Evolutionary conservation across 129 eudicot genomes (phyloP).

Genomic region (Pittosporum tobira): DNA sequence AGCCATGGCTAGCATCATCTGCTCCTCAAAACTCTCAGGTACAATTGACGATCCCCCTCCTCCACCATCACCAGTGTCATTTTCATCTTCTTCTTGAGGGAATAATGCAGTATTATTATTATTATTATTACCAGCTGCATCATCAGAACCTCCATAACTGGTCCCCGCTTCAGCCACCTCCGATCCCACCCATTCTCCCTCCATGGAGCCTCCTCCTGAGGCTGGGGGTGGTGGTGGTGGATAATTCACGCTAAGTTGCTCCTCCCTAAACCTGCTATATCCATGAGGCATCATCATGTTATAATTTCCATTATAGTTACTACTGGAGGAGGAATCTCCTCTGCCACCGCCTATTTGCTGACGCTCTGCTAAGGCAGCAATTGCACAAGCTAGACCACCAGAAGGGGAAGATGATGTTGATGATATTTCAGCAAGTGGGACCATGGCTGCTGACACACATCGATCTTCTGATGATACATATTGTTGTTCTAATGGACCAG

Average conservation of each 20-base stretch:
- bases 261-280: conserved; percentile 22
- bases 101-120: background rate
- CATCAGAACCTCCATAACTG: conserved; percentile 35
- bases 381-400: conserved; percentile 86
- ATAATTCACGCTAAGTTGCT: conserved; percentile 13
- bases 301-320: conserved; percentile 28
- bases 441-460: conserved; percentile 30
- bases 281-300: conserved; percentile 41
- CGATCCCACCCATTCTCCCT: conserved; percentile 36
- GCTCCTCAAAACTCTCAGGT: conserved; percentile 95
- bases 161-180: conserved; percentile 36
- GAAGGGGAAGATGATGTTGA: conserved; percentile 63
- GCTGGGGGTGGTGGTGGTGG: too few species aligned
- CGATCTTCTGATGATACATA: conserved; percentile 39
- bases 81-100: conserved; percentile 34
- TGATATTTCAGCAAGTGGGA: conserved; percentile 30
- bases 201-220: conserved; percentile 30
- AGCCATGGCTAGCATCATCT: conserved; percentile 97
- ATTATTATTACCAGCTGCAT: too few species aligned
- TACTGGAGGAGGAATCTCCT: conserved; percentile 54
- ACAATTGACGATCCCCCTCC: conserved; percentile 29
- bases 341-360: conserved; percentile 58
- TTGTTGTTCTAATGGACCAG: conserved; percentile 42
- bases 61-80: conserved; percentile 15
- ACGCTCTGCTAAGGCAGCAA: conserved; percentile 84